Conservation (phyloP, 139 green algal genomes). For the Raphidocelis subcapitata region DNA sequence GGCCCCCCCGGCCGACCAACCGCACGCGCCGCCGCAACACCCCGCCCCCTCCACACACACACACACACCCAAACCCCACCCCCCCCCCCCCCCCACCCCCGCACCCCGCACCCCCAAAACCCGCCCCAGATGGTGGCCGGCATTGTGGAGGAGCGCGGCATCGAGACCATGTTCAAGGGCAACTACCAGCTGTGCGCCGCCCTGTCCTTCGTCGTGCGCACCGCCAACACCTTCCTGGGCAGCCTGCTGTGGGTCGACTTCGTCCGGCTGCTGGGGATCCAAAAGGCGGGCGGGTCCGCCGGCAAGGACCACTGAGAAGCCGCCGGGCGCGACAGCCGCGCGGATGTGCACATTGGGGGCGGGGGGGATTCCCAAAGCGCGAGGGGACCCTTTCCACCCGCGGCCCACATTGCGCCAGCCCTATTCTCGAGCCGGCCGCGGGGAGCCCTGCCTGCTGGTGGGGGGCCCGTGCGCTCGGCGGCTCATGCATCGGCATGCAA, state of each 20-base stretch:
- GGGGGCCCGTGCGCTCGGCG: too few relatives aligned
- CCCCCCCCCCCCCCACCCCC: constrained; percentile 1
- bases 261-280: constrained; percentile 73
- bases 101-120: constrained; percentile 20
- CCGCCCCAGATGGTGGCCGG: constrained; percentile 84
- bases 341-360: too few relatives aligned
- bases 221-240: constrained; percentile 88
- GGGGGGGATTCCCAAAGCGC: too few relatives aligned
- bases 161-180: constrained; percentile 78
- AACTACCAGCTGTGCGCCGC: constrained; percentile 64
- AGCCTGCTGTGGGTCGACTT: constrained; percentile 95
- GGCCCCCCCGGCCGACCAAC: background rate
- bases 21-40: background rate
- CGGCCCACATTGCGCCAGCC: too few relatives aligned
- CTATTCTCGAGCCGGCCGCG: too few relatives aligned
- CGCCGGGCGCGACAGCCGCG: too few relatives aligned
- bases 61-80: background rate
- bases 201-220: constrained; percentile 84
- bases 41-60: background rate
- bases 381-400: too few relatives aligned
- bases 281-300: constrained; percentile 30
- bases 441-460: too few relatives aligned
- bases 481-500: too few relatives aligned
- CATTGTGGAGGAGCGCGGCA: constrained; percentile 91
- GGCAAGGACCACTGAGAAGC: too few relatives aligned